Evolutionary conservation across 371 early-diverging fungal genomes (phyloP).

Genomic region (Apophysomyces variabilis): DNA sequence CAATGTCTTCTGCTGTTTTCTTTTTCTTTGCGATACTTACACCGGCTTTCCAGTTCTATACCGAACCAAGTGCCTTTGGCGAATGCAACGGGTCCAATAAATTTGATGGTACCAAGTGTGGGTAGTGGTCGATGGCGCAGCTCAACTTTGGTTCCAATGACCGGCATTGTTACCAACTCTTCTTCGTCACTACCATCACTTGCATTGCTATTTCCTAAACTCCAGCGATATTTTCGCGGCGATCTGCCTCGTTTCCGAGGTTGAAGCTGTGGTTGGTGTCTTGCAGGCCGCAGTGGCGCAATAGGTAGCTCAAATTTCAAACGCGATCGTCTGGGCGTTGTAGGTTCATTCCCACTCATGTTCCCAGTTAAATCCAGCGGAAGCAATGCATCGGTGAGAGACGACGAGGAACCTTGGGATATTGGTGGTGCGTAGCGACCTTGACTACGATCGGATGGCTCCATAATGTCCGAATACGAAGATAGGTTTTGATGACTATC

Average conservation of each 20-base stretch:
- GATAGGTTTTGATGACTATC: slow-evolving; percentile 6
- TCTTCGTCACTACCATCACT: slow-evolving; percentile 29
- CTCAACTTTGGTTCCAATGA: slow-evolving; percentile 45
- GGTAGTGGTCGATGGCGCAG: slow-evolving; percentile 45
- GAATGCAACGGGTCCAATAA: slow-evolving; percentile 46
- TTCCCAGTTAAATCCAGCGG: slow-evolving; percentile 19
- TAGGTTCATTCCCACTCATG: neutral
- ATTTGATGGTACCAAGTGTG: slow-evolving; percentile 46
- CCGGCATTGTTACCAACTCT: slow-evolving; percentile 28
- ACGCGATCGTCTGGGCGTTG: slow-evolving; percentile 24
- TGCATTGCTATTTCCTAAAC: slow-evolving; percentile 22
- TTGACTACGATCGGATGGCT: neutral
- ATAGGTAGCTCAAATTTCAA: slow-evolving; percentile 29
- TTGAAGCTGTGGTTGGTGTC: neutral
- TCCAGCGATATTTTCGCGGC: slow-evolving; percentile 24
- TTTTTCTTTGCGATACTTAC: slow-evolving; percentile 24
- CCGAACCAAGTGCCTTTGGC: slow-evolving; percentile 54
- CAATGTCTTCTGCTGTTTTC: neutral
- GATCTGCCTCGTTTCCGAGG: slow-evolving; percentile 20
- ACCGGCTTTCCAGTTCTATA: slow-evolving; percentile 46
- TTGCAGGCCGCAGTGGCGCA: slow-evolving; percentile 18
- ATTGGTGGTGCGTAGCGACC: slow-evolving; percentile 11
- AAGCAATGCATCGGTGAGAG: slow-evolving; percentile 27
- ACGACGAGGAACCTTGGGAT: slow-evolving; percentile 14
- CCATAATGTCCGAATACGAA: slow-evolving; percentile 2